Evolutionary conservation across 805 yeast genomes (phyloP), one percentile per base, ranked within the genome.

Genomic region (Candida morakotiae): DNA sequence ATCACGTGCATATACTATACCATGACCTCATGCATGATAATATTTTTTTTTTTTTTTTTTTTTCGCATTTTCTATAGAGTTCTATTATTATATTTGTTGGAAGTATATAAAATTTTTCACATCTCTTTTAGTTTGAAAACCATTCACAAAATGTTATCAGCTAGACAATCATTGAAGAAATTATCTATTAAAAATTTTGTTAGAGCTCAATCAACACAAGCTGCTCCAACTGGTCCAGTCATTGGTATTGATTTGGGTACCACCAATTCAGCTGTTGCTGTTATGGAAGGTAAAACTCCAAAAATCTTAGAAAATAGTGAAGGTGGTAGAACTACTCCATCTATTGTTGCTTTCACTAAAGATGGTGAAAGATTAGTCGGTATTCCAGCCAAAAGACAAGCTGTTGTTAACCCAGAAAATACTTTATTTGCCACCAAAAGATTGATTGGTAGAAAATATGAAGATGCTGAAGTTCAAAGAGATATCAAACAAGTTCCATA

Each of bases 391-490:
- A 89, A 88, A 74, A 85, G 96, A 60, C 97, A 88, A 70, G 94
- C 96, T 43, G 89, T 87, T 37, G 87, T 88, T 48, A 88, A 88
- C 76, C 95, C 95, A 40, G 87, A 83, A 60, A 89, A 88, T 75
- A 88, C 97, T 39, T 75, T 88, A 47, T 88, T 86, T 49, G 96
- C 96, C 61, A 88, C 97, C 56, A 88, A 88, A 73, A 82, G 97
- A 68, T 74, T 88, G 59, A 89, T 88, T 56, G 97, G 97, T 55
- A 81, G 97, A 58, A 83, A 95, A 63, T 88, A 79, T 64, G 84
- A 79, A 60, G 96, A 89, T 64, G 56, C 65, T 39, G 97, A 88
- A 69, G 96, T 89, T 45, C 95, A 87, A 69, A 81, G 84, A 68
- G 96, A 89, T 64, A 72, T 87, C 56, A 73, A 75, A 53, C 82